A percentile compares a stretch with the other conserved stretches of the same genome.
These are phyloP conservation scores for Clathrus columnatus DNA, from an alignment of 768 basidiomycete genomes.

Conservation along the genomic window DNA sequence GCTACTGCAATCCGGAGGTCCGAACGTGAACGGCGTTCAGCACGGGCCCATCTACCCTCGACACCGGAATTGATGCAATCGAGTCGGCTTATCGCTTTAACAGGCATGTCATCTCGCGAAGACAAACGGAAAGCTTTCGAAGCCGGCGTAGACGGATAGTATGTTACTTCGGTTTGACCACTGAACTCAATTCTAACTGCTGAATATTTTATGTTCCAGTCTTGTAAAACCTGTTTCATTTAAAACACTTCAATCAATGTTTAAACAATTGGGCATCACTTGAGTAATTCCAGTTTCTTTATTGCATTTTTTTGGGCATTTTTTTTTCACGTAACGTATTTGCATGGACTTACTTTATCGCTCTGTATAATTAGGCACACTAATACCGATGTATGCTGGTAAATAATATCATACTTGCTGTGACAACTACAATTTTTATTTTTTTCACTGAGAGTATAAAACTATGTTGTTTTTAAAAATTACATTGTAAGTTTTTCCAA, in stretches of 20 bases:
- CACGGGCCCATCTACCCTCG: neutral
- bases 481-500: no score
- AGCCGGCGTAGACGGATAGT: constrained; percentile 95
- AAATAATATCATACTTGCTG: neutral
- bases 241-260: constrained; percentile 80
- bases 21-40: constrained; percentile 40
- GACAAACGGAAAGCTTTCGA: constrained; percentile 88
- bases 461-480: neutral
- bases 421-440: neutral
- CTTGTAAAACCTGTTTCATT: constrained; percentile 95
- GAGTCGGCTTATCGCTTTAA: constrained; percentile 60
- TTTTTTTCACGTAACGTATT: neutral
- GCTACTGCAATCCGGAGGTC: constrained; percentile 74
- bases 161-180: constrained; percentile 26
- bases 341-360: neutral
- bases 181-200: neutral
- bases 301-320: neutral
- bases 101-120: constrained; percentile 88
- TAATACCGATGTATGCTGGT: neutral
- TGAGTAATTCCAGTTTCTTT: constrained; percentile 18
- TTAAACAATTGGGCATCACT: constrained; percentile 55
- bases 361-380: neutral
- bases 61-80: constrained; percentile 9
- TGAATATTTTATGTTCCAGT: constrained; percentile 30
- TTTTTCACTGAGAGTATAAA: neutral